These are phyloP conservation scores for Fomitopsis schrenkii DNA, from an alignment of 1,284 basidiomycete species.

Conservation along the genomic window DNA sequence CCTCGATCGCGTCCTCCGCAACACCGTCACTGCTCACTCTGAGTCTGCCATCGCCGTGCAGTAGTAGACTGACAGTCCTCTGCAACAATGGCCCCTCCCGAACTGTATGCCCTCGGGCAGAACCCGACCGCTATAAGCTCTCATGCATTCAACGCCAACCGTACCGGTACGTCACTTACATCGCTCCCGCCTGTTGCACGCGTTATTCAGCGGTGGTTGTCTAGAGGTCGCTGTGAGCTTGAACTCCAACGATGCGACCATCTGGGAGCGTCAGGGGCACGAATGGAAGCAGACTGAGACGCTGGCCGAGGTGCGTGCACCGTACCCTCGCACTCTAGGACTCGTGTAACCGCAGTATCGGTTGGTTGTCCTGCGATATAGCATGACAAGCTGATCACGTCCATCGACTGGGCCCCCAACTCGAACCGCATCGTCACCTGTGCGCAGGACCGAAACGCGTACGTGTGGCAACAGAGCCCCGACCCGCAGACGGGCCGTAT, in stretches of 20 bases:
- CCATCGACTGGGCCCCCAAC: constrained; percentile 97
- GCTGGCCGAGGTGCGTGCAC: constrained; percentile 74
- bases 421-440: constrained; percentile 98
- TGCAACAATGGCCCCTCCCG: constrained; percentile 69
- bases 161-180: constrained; percentile 58
- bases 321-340: not conserved
- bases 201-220: constrained; percentile 7
- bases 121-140: constrained; percentile 79
- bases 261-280: constrained; percentile 65
- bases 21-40: not conserved
- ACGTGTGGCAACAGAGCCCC: constrained; percentile 89
- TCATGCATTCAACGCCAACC: constrained; percentile 91
- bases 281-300: constrained; percentile 81
- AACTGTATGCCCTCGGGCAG: constrained; percentile 71
- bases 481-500: constrained; percentile 66
- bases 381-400: constrained; percentile 99
- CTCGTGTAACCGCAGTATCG: not conserved
- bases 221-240: constrained; percentile 91
- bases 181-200: not conserved
- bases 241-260: constrained; percentile 87
- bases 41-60: constrained; percentile 27
- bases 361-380: constrained; percentile 27
- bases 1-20: not conserved
- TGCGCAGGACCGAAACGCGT: constrained; percentile 98
- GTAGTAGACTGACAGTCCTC: constrained; percentile 84